These are phyloP conservation scores for Aschersonia sp. DNA, from an alignment of 2,329 filamentous ascomycete genomes.

Conservation along the genomic window DNA sequence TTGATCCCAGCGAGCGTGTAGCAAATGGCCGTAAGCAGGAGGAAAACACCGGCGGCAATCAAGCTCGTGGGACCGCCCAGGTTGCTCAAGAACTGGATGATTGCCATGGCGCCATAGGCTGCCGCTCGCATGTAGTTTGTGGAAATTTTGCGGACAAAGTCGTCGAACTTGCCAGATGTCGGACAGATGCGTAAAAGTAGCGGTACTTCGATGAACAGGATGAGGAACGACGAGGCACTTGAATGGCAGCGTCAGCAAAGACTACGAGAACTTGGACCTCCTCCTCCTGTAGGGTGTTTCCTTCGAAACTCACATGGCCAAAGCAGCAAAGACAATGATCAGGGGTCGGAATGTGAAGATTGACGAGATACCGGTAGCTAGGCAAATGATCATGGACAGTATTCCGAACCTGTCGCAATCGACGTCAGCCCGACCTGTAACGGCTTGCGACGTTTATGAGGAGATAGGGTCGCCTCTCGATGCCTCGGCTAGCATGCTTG, in stretches of 20 bases:
- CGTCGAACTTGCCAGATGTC: slow-evolving; percentile 79
- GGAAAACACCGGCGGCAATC: slow-evolving; percentile 73
- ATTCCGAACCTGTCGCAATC: slow-evolving; percentile 43
- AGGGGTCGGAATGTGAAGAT: slow-evolving; percentile 40
- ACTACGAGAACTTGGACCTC: not conserved
- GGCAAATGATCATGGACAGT: slow-evolving; percentile 54
- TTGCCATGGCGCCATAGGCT: slow-evolving; percentile 69
- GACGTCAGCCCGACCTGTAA: not conserved
- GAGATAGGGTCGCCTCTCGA: not conserved
- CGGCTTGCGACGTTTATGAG: not conserved
- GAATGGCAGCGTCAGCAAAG: not conserved
- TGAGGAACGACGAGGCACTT: slow-evolving; percentile 56
- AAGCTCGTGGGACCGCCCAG: slow-evolving; percentile 51
- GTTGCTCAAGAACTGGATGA: slow-evolving; percentile 74
- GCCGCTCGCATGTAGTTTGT: slow-evolving; percentile 94
- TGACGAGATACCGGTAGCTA: slow-evolving; percentile 54
- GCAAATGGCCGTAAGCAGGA: slow-evolving; percentile 63
- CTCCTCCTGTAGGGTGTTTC: not conserved
- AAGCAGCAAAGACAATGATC: slow-evolving; percentile 35
- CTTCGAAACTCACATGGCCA: slow-evolving; percentile 32
- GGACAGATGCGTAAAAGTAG: slow-evolving; percentile 95
- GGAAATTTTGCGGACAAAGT: slow-evolving; percentile 77
- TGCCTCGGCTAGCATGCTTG: not conserved
- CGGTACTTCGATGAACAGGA: slow-evolving; percentile 81
- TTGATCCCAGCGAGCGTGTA: slow-evolving; percentile 69